Conservation (phyloP, 768 basidiomycete genomes). For the Lactarius akahatsu region DNA sequence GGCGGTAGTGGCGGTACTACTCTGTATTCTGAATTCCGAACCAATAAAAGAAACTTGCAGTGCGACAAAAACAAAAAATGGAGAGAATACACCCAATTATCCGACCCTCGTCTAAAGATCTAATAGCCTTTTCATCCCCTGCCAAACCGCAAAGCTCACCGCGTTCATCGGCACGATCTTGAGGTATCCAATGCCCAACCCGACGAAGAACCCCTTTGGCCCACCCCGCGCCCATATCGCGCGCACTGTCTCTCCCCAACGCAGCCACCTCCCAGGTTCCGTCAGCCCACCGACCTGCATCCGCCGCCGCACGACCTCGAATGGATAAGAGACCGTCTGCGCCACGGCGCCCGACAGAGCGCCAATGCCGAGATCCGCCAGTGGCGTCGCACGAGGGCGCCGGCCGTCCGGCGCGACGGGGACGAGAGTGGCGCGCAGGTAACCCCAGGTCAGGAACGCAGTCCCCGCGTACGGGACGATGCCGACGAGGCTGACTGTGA, state of each 20-base stretch:
- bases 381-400: constrained; percentile 37
- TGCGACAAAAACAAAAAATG: not conserved
- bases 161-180: constrained; percentile 97
- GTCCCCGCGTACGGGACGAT: constrained; percentile 97
- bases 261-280: constrained; percentile 70
- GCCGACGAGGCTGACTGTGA: constrained; percentile 85
- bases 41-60: not conserved
- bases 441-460: constrained; percentile 91
- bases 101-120: constrained; percentile 33
- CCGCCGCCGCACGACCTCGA: constrained; percentile 86
- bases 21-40: not conserved
- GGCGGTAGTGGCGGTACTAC: not conserved
- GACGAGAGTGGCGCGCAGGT: constrained; percentile 58
- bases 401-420: constrained; percentile 41
- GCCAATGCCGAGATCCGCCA: constrained; percentile 77
- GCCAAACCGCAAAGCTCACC: constrained; percentile 91
- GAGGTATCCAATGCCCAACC: constrained; percentile 86
- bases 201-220: constrained; percentile 88
- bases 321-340: constrained; percentile 92
- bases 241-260: constrained; percentile 75
- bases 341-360: constrained; percentile 82
- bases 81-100: not conserved
- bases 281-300: constrained; percentile 95
- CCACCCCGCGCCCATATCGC: constrained; percentile 68
- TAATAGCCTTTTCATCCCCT: constrained; percentile 61